Conservation (phyloP, 495 filamentous ascomycete species). For the Xylaria cubensis region DNA sequence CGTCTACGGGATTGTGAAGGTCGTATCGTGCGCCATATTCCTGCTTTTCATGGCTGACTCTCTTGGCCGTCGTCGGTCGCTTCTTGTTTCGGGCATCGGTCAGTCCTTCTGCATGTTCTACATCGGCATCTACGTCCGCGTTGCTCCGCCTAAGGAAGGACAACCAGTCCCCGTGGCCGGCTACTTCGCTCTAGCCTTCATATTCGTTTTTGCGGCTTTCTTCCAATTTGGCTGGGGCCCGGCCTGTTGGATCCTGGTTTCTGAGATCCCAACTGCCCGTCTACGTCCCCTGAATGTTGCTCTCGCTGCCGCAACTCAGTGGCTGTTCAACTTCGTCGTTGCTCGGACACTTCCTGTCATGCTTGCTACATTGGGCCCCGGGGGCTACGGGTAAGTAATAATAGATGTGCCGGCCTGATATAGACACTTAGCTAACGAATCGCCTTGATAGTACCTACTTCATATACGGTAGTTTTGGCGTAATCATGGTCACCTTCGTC, state of each 20-base stretch:
- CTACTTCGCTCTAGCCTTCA: conserved; percentile 72
- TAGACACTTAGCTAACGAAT: conserved; percentile 18
- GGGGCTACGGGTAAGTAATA: conserved; percentile 61
- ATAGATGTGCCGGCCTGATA: not conserved
- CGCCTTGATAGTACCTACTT: conserved; percentile 52
- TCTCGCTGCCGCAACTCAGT: conserved; percentile 71
- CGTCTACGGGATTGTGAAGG: conserved; percentile 69
- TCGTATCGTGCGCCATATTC: conserved; percentile 63
- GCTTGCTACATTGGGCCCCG: conserved; percentile 65
- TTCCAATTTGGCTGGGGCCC: conserved; percentile 85
- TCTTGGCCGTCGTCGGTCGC: conserved; percentile 70
- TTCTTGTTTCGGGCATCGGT: conserved; percentile 76
- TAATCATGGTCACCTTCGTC: conserved; percentile 70
- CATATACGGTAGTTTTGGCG: conserved; percentile 67
- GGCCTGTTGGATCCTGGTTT: conserved; percentile 78
- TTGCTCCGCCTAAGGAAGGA: conserved; percentile 65
- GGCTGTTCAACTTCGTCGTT: conserved; percentile 76
- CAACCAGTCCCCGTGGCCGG: conserved; percentile 49
- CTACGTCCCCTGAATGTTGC: conserved; percentile 75
- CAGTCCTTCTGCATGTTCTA: conserved; percentile 78
- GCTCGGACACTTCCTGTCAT: conserved; percentile 67
- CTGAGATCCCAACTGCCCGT: conserved; percentile 75
- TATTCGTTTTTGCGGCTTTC: conserved; percentile 77
- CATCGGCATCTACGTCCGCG: conserved; percentile 79
- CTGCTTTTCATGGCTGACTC: conserved; percentile 75